phyloP scores from a whole-genome alignment of 306 rosid genomes.

The Begonia masoniana region DNA sequence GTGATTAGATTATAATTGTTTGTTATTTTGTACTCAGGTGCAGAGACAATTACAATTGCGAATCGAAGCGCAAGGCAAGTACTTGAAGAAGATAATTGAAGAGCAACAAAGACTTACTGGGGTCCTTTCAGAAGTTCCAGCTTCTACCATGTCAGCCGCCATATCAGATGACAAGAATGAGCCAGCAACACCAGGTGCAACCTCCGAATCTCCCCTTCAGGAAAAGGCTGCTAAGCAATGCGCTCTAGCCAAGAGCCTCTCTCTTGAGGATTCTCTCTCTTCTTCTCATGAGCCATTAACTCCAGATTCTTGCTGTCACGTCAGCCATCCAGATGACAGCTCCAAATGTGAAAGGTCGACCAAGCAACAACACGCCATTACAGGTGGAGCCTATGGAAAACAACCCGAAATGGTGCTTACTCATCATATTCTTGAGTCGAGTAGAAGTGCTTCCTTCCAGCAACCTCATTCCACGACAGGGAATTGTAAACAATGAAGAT shows the following conservation, averaged over 20 bases:
- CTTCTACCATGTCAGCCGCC: constrained; percentile 30
- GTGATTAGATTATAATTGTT: too few species aligned
- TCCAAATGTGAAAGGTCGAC: constrained; percentile 16
- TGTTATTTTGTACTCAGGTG: constrained; percentile 34
- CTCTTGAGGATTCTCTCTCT: constrained; percentile 69
- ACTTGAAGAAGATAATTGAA: constrained; percentile 95
- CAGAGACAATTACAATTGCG: constrained; percentile 93
- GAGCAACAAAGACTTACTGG: constrained; percentile 91
- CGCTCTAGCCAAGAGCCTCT: constrained; percentile 56
- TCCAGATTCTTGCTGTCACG: constrained; percentile 80
- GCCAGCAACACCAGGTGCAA: constrained; percentile 86
- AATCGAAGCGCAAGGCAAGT: constrained; percentile 94
- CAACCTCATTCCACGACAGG: constrained; percentile 29
- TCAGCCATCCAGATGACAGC: constrained; percentile 50
- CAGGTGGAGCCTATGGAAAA: constrained; percentile 31
- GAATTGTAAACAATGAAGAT: constrained; percentile 26
- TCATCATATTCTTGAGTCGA: constrained; percentile 81
- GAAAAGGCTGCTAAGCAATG: constrained; percentile 64
- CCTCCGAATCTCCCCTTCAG: constrained; percentile 43
- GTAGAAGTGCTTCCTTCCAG: constrained; percentile 47
- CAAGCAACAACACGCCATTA: constrained; percentile 43
- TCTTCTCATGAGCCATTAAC: constrained; percentile 73
- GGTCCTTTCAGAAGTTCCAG: constrained; percentile 49
- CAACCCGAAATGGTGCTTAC: constrained; percentile 51
- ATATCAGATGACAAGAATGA: constrained; percentile 55